Evolutionary conservation across 2,329 filamentous ascomycete genomes (phyloP).

Genomic region (Monosporascus sp.): DNA sequence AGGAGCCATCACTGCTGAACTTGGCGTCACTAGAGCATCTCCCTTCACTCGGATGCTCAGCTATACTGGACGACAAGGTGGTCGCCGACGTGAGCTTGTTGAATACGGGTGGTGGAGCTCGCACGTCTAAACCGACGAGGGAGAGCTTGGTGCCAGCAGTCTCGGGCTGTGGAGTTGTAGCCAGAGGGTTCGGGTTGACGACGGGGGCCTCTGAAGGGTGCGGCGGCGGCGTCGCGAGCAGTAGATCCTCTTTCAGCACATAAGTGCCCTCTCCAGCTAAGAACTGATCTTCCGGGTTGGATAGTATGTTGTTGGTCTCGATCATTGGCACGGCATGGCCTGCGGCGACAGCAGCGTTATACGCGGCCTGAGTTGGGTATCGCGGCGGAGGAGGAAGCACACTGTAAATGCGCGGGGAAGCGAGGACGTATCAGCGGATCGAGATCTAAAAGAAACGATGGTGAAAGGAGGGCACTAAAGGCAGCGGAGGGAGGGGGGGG

Average conservation of each 20-base stretch:
- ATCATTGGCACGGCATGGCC: conserved; percentile 69
- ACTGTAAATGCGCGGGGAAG: conserved; percentile 36
- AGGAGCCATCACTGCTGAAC: conserved; percentile 51
- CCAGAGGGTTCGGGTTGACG: conserved; percentile 83
- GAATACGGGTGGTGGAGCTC: conserved; percentile 46
- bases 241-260: conserved; percentile 81
- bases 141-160: conserved; percentile 81
- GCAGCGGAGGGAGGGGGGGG: conserved; percentile 4
- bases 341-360: conserved; percentile 66
- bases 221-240: conserved; percentile 87
- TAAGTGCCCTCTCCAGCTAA: conserved; percentile 95
- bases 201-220: conserved; percentile 90
- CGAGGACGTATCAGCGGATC: background rate
- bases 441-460: background rate
- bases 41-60: conserved; percentile 57
- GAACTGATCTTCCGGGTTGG: conserved; percentile 82
- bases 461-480: background rate
- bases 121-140: conserved; percentile 65
- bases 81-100: conserved; percentile 50
- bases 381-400: conserved; percentile 82
- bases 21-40: conserved; percentile 56
- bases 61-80: conserved; percentile 49
- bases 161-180: conserved; percentile 78
- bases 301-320: conserved; percentile 89
- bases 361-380: conserved; percentile 70